Evolutionary conservation across 2,329 filamentous ascomycete species (phyloP).

Genomic region (Fusarium buxicola): DNA sequence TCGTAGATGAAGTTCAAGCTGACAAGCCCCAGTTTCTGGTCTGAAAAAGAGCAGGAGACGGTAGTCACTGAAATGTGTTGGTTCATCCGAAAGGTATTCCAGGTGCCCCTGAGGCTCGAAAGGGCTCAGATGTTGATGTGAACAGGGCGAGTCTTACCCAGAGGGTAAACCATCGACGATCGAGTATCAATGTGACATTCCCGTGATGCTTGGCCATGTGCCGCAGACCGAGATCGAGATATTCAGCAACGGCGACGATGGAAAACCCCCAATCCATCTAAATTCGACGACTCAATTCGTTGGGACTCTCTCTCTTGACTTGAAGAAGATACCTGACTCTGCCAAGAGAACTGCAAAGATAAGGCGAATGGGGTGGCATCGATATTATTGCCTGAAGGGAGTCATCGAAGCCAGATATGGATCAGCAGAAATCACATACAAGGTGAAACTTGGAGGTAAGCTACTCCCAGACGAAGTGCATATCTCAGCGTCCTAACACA

Average conservation of each 20-base stretch:
- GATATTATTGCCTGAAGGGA: constrained; percentile 53
- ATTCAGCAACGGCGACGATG: constrained; percentile 51
- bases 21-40: constrained; percentile 50
- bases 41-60: constrained; percentile 52
- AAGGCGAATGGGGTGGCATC: constrained; percentile 51
- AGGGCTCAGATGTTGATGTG: constrained; percentile 8
- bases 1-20: constrained; percentile 8
- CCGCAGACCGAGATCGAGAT: constrained; percentile 55
- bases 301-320: constrained; percentile 51
- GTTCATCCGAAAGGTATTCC: constrained; percentile 53
- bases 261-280: constrained; percentile 48
- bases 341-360: constrained; percentile 48
- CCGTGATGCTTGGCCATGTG: constrained; percentile 49
- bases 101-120: neutral
- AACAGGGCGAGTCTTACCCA: constrained; percentile 54
- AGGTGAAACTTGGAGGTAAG: constrained; percentile 53
- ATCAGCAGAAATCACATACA: constrained; percentile 55
- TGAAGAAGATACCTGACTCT: constrained; percentile 50
- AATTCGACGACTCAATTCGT: constrained; percentile 47
- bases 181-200: constrained; percentile 54
- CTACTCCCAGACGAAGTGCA: neutral
- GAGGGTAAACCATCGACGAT: constrained; percentile 52
- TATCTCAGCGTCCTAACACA: constrained; percentile 21
- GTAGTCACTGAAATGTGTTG: constrained; percentile 54
- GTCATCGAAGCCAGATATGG: constrained; percentile 53